Evolutionary conservation across 495 filamentous ascomycete species (phyloP), one percentile per base, ranked within the genome.

Genomic region (Penicillium tannophilum): DNA sequence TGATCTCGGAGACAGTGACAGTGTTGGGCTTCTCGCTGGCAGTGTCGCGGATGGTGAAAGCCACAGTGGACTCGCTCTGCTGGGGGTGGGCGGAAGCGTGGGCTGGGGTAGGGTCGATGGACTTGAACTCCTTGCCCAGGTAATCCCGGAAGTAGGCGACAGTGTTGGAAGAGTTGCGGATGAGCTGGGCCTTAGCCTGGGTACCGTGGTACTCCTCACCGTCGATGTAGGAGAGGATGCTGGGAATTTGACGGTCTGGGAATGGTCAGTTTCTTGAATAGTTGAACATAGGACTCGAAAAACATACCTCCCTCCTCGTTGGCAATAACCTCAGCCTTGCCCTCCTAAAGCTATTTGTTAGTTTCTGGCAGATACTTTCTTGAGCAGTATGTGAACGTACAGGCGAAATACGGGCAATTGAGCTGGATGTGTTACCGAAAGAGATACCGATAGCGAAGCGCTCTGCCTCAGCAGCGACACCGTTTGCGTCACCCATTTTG

Each of bases 401-500:
- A 60, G 73, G 72, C 45, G 87, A 84, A 33, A 92, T 91, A 68
- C 86, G 89, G 63, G 93, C 94, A 77, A 98, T 98, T 52, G 92
- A 96, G 78, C 93, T 97, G 83, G 92, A 94, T 50, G 90, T 91
- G 77, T 98, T 98, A 74, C 94, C 95, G 81, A 98, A 98, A 52
- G 92, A 90, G 72, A 98, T 91, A 74, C 94, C 94, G 76, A 98
- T 98, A 65, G 89, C 89, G 61, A 86, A 84, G 62, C 86, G 79
- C 75, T 90, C 83, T 55, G 72, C 79, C 57, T 75, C 78, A 56
- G 70, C 78, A 56, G 70, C 43, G 54, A 60, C 66, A 63, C 76
- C 66, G 72, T 72, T 78, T 59, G 78, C 75, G 65, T 78, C 78
- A 73, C 79, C 84, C 85, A 88, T 88, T 58, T 75, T 55, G 20